A percentile compares a stretch with the other conserved stretches of the same genome.
Evolutionary conservation across 192 early-diverging fungal species (phyloP).

Genomic region (Chytriomyces confervae): DNA sequence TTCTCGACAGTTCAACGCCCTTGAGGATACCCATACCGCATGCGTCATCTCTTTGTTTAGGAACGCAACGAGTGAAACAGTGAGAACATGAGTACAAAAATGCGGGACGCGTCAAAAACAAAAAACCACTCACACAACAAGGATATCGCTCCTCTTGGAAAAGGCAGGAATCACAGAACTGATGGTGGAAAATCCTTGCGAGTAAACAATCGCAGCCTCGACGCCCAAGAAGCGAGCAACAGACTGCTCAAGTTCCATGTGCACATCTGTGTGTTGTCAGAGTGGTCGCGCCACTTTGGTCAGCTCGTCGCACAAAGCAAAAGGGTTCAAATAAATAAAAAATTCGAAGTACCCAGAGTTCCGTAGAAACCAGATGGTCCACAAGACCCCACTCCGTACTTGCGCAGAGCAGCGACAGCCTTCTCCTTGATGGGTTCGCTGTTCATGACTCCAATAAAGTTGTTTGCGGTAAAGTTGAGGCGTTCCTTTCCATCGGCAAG

Average conservation of each 20-base stretch:
- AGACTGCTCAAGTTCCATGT: conserved; percentile 88
- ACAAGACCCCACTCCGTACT: conserved; percentile 96
- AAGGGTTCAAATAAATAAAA: background rate
- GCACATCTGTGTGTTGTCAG: conserved; percentile 71
- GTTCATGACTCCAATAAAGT: conserved; percentile 85
- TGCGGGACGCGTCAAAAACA: background rate
- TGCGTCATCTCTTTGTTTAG: conserved; percentile 75
- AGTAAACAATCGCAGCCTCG: conserved; percentile 89
- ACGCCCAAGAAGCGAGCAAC: conserved; percentile 85
- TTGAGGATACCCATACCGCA: conserved; percentile 89
- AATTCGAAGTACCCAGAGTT: conserved; percentile 54
- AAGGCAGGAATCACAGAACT: conserved; percentile 94
- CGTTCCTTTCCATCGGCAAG: conserved; percentile 67
- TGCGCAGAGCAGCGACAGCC: conserved; percentile 81
- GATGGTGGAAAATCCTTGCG: conserved; percentile 93
- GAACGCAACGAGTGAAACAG: background rate
- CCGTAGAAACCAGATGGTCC: conserved; percentile 96
- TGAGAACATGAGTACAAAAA: background rate
- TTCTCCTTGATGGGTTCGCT: conserved; percentile 78
- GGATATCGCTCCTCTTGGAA: conserved; percentile 92
- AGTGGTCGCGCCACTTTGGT: background rate
- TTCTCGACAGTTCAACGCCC: conserved; percentile 88
- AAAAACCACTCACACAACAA: conserved; percentile 74
- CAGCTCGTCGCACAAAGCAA: conserved; percentile 3
- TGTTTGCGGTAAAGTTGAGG: conserved; percentile 84